Conservation (phyloP, 2,329 filamentous ascomycete species). For the Ceratocystis albifundus region DNA sequence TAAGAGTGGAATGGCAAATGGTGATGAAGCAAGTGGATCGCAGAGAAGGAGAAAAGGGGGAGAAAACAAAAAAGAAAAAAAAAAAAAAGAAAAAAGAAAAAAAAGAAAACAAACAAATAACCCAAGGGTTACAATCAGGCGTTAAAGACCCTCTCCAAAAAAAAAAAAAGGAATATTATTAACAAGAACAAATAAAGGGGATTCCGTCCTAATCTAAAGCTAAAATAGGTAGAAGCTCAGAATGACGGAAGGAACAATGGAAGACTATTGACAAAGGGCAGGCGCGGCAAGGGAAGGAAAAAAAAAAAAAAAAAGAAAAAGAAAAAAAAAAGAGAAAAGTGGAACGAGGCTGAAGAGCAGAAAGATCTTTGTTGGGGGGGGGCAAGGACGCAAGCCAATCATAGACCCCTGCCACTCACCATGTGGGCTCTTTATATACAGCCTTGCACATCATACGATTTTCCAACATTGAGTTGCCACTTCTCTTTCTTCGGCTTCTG, state of each 20-base stretch:
- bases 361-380: neutral
- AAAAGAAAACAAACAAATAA: too few relatives aligned
- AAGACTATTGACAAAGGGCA: conserved; percentile 2
- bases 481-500: conserved; percentile 26
- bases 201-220: neutral
- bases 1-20: neutral
- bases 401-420: neutral
- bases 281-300: neutral
- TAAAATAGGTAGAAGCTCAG: neutral
- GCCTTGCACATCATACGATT: conserved; percentile 34
- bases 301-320: conserved; percentile 17
- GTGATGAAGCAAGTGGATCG: neutral
- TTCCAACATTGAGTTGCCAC: conserved; percentile 23
- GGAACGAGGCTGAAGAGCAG: conserved; percentile 19
- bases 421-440: conserved; percentile 29
- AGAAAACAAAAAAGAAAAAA: neutral
- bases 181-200: neutral
- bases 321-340: conserved; percentile 18
- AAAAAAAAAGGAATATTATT: neutral
- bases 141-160: neutral
- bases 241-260: conserved; percentile 4
- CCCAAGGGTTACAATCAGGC: neutral
- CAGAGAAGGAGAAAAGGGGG: neutral
- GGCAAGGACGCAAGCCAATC: conserved; percentile 16
- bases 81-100: neutral